These are phyloP conservation scores for Endoconidiophora laricicola DNA, from an alignment of 2,329 filamentous ascomycete species.

Conservation along the genomic window DNA sequence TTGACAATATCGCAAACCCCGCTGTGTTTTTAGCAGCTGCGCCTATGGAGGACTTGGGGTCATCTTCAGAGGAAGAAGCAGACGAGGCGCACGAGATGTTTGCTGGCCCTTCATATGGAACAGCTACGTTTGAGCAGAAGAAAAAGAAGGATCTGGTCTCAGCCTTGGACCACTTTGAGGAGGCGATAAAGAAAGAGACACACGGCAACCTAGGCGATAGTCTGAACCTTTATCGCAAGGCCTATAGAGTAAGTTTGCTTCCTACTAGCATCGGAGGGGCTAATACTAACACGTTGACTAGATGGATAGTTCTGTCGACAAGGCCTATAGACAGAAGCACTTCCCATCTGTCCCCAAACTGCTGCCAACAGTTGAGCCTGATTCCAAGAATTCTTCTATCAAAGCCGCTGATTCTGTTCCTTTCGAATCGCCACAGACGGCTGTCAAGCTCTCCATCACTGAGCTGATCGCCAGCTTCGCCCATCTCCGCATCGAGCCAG, in stretches of 20 bases:
- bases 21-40: slow-evolving; percentile 11
- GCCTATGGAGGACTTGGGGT: slow-evolving; percentile 18
- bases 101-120: slow-evolving; percentile 8
- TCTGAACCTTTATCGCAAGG: slow-evolving; percentile 70
- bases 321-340: slow-evolving; percentile 78
- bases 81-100: not conserved
- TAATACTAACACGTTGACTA: slow-evolving; percentile 21
- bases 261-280: not conserved
- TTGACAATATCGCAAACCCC: slow-evolving; percentile 15
- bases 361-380: not conserved
- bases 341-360: slow-evolving; percentile 37
- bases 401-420: slow-evolving; percentile 21
- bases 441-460: slow-evolving; percentile 30
- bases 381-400: slow-evolving; percentile 19
- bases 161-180: slow-evolving; percentile 84
- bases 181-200: slow-evolving; percentile 73
- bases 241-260: slow-evolving; percentile 51
- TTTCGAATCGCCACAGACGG: slow-evolving; percentile 17
- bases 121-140: slow-evolving; percentile 4
- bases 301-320: slow-evolving; percentile 74
- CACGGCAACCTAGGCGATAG: slow-evolving; percentile 81
- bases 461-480: slow-evolving; percentile 68
- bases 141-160: slow-evolving; percentile 39
- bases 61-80: slow-evolving; percentile 14
- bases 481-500: slow-evolving; percentile 47